Conservation (phyloP, 345 rosid species). For the Clarkia xantiana region DNA sequence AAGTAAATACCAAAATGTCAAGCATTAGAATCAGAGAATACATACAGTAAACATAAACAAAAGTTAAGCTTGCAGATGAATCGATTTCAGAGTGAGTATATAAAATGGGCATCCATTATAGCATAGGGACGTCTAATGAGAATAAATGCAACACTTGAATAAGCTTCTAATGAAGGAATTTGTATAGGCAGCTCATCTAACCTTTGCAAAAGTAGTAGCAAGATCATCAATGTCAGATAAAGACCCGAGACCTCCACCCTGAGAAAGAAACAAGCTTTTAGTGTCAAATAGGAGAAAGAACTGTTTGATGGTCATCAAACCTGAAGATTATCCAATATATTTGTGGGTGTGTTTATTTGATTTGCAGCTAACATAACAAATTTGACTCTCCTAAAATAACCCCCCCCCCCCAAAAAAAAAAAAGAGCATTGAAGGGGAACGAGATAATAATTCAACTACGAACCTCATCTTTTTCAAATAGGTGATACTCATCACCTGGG, state of each 20-base stretch:
- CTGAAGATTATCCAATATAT: not conserved
- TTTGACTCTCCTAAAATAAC: not conserved
- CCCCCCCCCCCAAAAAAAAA: not conserved
- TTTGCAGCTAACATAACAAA: not conserved
- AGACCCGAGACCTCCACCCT: conserved; percentile 56
- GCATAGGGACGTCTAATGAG: too few species aligned
- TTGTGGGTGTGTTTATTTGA: not conserved
- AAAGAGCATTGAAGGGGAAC: not conserved
- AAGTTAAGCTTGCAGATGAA: too few species aligned
- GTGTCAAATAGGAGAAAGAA: not conserved
- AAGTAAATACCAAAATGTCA: too few species aligned
- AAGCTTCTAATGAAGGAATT: not conserved
- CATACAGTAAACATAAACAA: too few species aligned
- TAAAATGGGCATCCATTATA: too few species aligned
- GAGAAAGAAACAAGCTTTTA: conserved; percentile 8
- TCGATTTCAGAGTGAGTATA: too few species aligned
- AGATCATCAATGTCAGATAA: conserved; percentile 77
- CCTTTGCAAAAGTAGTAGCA: conserved; percentile 90
- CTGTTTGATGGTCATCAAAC: not conserved
- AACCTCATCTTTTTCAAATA: conserved; percentile 75
- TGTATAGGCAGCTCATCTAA: conserved; percentile 13
- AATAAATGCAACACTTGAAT: not conserved
- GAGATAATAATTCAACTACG: not conserved
- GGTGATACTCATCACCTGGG: conserved; percentile 61
- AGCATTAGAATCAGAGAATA: too few species aligned